Conservation (phyloP, 768 basidiomycete genomes). For the Lentinula sp. region DNA sequence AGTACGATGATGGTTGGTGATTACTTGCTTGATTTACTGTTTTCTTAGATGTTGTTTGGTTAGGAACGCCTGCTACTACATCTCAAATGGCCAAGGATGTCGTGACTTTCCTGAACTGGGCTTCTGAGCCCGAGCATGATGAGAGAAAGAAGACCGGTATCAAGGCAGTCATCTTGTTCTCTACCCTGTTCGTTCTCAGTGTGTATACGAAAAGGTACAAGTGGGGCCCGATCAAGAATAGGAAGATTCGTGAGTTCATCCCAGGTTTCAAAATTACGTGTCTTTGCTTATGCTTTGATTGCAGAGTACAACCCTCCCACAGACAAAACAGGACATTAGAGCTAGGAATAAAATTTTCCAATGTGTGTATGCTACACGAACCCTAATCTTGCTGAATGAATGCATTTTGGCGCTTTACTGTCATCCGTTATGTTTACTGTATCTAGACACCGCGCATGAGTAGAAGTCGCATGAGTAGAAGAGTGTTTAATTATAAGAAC, state of each 20-base stretch:
- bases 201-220: conserved; percentile 95
- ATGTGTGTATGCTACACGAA: conserved; percentile 11
- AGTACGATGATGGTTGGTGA: conserved; percentile 84
- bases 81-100: conserved; percentile 99
- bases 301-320: conserved; percentile 59
- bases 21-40: not conserved
- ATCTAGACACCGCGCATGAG: too few species aligned
- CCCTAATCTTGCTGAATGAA: conserved; percentile 5
- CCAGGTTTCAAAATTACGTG: not conserved
- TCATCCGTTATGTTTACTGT: not conserved
- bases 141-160: conserved; percentile 95
- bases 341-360: conserved; percentile 11
- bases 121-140: conserved; percentile 96
- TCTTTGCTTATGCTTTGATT: conserved; percentile 1
- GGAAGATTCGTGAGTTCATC: conserved; percentile 73
- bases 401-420: not conserved
- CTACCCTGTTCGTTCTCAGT: conserved; percentile 70
- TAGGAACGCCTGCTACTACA: conserved; percentile 92
- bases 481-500: too few species aligned
- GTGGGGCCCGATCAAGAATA: conserved; percentile 87
- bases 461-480: too few species aligned
- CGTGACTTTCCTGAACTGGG: conserved; percentile 91
- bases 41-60: not conserved
- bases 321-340: conserved; percentile 48
- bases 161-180: conserved; percentile 93